These are phyloP conservation scores for Zygosaccharomyces gambellarensis DNA, from an alignment of 805 yeast genomes.

Conservation along the genomic window DNA sequence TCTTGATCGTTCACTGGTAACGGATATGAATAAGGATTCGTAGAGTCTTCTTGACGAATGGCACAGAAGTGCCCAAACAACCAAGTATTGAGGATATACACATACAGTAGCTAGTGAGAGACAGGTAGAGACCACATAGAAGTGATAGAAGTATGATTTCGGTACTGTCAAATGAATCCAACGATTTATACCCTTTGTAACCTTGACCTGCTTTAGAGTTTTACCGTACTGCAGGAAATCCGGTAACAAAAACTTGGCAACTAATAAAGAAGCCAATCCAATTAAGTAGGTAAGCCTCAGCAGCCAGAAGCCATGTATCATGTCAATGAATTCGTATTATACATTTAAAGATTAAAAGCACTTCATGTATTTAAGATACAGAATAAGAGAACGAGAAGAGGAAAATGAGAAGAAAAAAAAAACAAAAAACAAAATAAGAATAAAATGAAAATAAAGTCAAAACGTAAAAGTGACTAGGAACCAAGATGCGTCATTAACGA, in stretches of 20 bases:
- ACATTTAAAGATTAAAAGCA: too few relatives aligned
- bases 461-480: too few relatives aligned
- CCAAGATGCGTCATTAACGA: slow-evolving; percentile 24
- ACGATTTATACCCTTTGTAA: not conserved
- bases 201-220: slow-evolving; percentile 25
- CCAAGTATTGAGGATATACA: slow-evolving; percentile 9
- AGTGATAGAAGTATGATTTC: slow-evolving; percentile 58
- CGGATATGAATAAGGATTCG: slow-evolving; percentile 51
- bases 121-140: slow-evolving; percentile 45
- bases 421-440: not conserved
- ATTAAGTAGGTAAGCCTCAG: slow-evolving; percentile 13
- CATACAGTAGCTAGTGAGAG: slow-evolving; percentile 26
- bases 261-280: slow-evolving; percentile 27
- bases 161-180: slow-evolving; percentile 45
- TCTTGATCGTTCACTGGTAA: slow-evolving; percentile 43
- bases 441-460: too few relatives aligned
- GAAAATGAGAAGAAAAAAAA: not conserved
- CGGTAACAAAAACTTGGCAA: slow-evolving; percentile 35
- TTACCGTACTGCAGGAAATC: slow-evolving; percentile 45
- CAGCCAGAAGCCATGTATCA: not conserved
- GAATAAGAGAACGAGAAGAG: too few relatives aligned
- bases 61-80: slow-evolving; percentile 33
- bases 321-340: not conserved
- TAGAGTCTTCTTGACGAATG: slow-evolving; percentile 54
- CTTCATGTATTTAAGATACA: too few relatives aligned